Percentiles rank a stretch among this genome's conserved stretches.
phyloP scores from a whole-genome alignment of 2,329 filamentous ascomycete species.

The Beauveria sp. region DNA sequence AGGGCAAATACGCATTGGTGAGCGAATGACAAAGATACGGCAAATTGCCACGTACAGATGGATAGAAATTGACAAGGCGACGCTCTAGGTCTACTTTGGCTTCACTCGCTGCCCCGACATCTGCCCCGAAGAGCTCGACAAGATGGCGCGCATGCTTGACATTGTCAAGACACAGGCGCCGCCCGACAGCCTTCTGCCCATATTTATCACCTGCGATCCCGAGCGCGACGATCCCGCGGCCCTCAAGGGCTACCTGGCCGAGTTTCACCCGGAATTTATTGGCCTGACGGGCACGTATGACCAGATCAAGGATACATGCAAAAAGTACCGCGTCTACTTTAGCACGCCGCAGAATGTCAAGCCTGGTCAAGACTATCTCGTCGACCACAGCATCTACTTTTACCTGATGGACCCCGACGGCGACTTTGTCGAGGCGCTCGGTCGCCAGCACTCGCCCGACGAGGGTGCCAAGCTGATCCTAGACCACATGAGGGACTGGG shows the following conservation, averaged over 20 bases:
- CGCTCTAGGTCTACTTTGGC: slow-evolving; percentile 79
- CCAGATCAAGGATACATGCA: slow-evolving; percentile 88
- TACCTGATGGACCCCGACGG: slow-evolving; percentile 98
- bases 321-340: slow-evolving; percentile 95
- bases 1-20: slow-evolving; percentile 76
- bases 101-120: slow-evolving; percentile 98
- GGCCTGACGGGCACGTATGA: slow-evolving; percentile 92
- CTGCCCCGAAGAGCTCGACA: slow-evolving; percentile 97
- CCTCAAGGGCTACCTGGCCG: slow-evolving; percentile 74
- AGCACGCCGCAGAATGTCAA: slow-evolving; percentile 83
- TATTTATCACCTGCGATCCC: slow-evolving; percentile 96
- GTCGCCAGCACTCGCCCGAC: slow-evolving; percentile 85
- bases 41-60: background rate
- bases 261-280: slow-evolving; percentile 82
- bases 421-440: slow-evolving; percentile 95
- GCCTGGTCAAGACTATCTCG: slow-evolving; percentile 91
- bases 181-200: slow-evolving; percentile 51
- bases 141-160: slow-evolving; percentile 96
- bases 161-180: slow-evolving; percentile 47
- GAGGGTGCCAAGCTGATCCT: slow-evolving; percentile 76
- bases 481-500: slow-evolving; percentile 69
- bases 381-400: slow-evolving; percentile 99
- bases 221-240: slow-evolving; percentile 81
- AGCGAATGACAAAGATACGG: slow-evolving; percentile 19
- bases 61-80: background rate